These are phyloP conservation scores for Saturnispora besseyi DNA, from an alignment of 805 yeast species.

Conservation along the genomic window DNA sequence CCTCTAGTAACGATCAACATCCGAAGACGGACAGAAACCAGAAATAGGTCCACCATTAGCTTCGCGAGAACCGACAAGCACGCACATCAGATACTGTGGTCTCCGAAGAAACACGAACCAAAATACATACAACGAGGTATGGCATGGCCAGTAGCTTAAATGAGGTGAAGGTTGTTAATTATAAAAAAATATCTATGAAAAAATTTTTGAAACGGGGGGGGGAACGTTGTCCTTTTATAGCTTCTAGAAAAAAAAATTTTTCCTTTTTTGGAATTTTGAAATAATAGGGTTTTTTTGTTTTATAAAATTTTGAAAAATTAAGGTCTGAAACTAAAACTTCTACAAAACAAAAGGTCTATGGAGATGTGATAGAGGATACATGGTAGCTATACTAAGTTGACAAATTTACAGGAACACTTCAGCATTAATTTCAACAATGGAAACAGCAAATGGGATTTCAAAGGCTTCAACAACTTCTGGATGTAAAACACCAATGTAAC, in stretches of 20 bases:
- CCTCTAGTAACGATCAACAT: conserved; percentile 26
- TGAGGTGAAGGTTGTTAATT: conserved; percentile 35
- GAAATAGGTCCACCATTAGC: conserved; percentile 21
- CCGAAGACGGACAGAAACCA: conserved; percentile 22
- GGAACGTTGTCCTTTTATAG: neutral
- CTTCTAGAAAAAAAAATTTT: neutral
- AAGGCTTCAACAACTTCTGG: conserved; percentile 84
- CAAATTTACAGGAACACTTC: conserved; percentile 64
- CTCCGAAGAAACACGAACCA: conserved; percentile 13
- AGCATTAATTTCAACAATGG: conserved; percentile 82
- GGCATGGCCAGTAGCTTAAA: conserved; percentile 17
- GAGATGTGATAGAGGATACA: conserved; percentile 9
- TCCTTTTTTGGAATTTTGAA: neutral
- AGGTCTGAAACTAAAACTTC: neutral
- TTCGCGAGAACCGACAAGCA: conserved; percentile 32
- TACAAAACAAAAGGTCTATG: neutral
- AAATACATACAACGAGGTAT: conserved; percentile 4
- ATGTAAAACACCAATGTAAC: conserved; percentile 88
- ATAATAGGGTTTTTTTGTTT: neutral
- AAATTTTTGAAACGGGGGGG: neutral
- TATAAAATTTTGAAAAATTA: neutral
- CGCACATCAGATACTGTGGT: conserved; percentile 22
- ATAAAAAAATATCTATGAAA: conserved; percentile 2
- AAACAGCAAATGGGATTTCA: conserved; percentile 89
- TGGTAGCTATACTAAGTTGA: no score